Evolutionary conservation across 2,329 filamentous ascomycete species (phyloP), one percentile per base, ranked within the genome.

Genomic region (Trichoderma simmonsii): DNA sequence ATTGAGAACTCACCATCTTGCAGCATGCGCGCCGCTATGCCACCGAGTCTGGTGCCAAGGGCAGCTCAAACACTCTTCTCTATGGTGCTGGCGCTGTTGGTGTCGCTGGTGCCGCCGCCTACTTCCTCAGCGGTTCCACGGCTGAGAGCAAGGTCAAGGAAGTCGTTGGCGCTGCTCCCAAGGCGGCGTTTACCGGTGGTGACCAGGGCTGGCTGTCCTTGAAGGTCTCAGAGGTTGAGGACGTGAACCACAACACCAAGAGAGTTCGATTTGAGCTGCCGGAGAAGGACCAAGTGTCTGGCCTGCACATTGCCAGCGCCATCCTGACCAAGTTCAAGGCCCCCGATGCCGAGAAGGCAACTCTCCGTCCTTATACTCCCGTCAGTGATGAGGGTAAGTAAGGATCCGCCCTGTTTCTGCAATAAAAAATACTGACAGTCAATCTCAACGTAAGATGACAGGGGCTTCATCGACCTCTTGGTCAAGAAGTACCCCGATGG

Each of bases 231-330:
- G 90, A 91, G 71, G 88, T 94, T 64, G 92, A 97, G 84, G 84
- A 86, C 60, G 83, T 98, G 84, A 98, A 94, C 86, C 92, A 95
- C 87, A 98, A 98, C 87, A 97, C 94, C 78, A 98, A 98, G 90
- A 91, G 89, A 78, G 87, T 98, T 80, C 91, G 93, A 77, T 98
- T 99, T 84, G 90, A 91, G 78, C 90, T 98, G 57, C 93, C 93
- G 18, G 93, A 97, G 81, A 86, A 89, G 74, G 92, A 97, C 80
- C 89, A 92, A 83, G 91, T 97, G 68, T 95, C 93, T 72, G 96
- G 96, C 59, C 85, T 99, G 72, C 83, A 88, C 43, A 85, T 97
- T 74, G 90, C 95, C 72, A 97, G 93, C 88, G 95, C 94, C 60
- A 83, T 99, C 76, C 86, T 99, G 80, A 96, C 96, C 76, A 97